Conservation (phyloP, 768 basidiomycete species). For the Psilocybe cyanescens region DNA sequence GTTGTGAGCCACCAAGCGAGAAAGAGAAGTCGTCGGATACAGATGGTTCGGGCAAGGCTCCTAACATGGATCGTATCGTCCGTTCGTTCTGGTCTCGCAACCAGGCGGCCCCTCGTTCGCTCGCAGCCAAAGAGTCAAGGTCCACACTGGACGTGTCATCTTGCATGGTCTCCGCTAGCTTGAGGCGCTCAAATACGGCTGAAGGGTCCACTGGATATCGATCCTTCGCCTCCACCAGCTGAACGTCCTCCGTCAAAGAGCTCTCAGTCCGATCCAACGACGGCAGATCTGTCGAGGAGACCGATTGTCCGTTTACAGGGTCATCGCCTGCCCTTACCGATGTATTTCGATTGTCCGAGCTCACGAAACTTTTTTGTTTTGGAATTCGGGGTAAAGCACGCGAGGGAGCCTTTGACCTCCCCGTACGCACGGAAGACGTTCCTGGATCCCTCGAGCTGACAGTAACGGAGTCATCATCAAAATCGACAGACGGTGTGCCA, state of each 20-base stretch:
- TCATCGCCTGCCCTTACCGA: constrained; percentile 9
- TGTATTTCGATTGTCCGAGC: constrained; percentile 15
- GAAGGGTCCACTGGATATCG: constrained; percentile 44
- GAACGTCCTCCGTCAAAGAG: constrained; percentile 26
- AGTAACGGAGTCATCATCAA: constrained; percentile 77
- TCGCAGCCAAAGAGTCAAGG: constrained; percentile 49
- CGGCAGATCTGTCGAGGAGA: neutral
- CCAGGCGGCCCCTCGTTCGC: constrained; percentile 80
- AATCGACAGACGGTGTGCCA: constrained; percentile 42
- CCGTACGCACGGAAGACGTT: constrained; percentile 26
- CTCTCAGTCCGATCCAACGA: neutral
- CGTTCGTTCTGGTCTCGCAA: constrained; percentile 80
- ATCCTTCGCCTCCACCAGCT: constrained; percentile 27
- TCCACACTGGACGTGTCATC: constrained; percentile 46
- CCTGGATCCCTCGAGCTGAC: constrained; percentile 71
- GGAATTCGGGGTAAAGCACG: constrained; percentile 17
- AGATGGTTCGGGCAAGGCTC: constrained; percentile 60
- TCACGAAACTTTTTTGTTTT: constrained; percentile 24
- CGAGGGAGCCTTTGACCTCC: constrained; percentile 9
- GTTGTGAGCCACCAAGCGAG: constrained; percentile 36
- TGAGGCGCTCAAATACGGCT: constrained; percentile 60
- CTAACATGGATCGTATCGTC: constrained; percentile 62
- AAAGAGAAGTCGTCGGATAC: constrained; percentile 54
- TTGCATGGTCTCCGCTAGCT: constrained; percentile 46
- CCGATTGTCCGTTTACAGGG: constrained; percentile 5